Evolutionary conservation across 768 basidiomycete species (phyloP), one percentile per base, ranked within the genome.

Genomic region (Serendipita sp.): DNA sequence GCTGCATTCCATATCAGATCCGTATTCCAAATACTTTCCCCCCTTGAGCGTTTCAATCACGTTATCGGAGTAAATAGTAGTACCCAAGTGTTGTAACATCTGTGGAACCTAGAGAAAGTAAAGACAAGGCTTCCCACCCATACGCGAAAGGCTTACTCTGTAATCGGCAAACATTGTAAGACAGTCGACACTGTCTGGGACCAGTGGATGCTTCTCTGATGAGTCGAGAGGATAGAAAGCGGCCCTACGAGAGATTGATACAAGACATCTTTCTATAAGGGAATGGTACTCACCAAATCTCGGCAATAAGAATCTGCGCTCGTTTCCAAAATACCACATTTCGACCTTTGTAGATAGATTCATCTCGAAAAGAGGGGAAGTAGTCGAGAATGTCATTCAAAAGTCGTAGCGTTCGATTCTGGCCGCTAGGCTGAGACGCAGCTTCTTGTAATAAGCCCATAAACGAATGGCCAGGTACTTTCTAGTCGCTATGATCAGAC

Each of bases 81-180:
- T 84, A 44, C 79, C 76, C 4, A 94, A 78, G 70, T 91, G 90
- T 73, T 94, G 87, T 33, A 95, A 75, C 64, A 94, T 88, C 71
- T 94, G 92, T 1, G 91, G 91, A 3, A 95, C 88, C 45, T 90
- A 83, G 70, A 3, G 2, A 11, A n/a, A 29, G 43, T 6, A 40
- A 13, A 5, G 1, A 2, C 40, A 5, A 5, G 33, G 6, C 53
- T 0, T 3, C 29, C 13, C 44, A 15, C 50, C 11, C 0, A 16
- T 11, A 4, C 11, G 36, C 6, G 2, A 36, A 52, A 18, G 16
- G 62, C 50, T 15, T 58, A 64, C 70, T 43, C 73, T 66, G 60
- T 93, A 92, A 75, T 94, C 91, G 3, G 92, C 89, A 72, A 95
- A 95, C 92, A 93, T 94, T 23, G 91, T 92, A 10, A 94, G 79